These are phyloP conservation scores for Podospora conica DNA, from an alignment of 495 filamentous ascomycete genomes.

Conservation along the genomic window DNA sequence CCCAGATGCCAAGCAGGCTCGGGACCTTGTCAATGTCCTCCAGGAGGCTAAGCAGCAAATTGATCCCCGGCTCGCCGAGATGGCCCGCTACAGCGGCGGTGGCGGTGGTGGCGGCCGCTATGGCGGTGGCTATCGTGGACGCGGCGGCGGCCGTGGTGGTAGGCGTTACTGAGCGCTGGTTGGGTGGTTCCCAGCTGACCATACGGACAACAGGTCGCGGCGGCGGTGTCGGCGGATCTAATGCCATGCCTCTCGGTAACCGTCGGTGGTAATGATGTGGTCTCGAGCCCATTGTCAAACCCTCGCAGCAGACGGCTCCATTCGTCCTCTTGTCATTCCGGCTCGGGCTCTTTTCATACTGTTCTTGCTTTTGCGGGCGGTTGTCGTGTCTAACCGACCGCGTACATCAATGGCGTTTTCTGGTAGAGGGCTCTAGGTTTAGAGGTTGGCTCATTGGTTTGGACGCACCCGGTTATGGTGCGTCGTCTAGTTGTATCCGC, in stretches of 20 bases:
- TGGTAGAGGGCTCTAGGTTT: constrained; percentile 19
- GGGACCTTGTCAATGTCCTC: constrained; percentile 88
- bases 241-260: constrained; percentile 41
- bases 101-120: constrained; percentile 69
- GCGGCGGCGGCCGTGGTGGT: constrained; percentile 32
- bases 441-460: constrained; percentile 24
- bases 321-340: background rate
- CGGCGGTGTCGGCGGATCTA: constrained; percentile 35
- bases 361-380: constrained; percentile 5
- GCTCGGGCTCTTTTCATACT: background rate
- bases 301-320: background rate
- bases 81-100: constrained; percentile 87
- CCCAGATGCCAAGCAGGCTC: constrained; percentile 89
- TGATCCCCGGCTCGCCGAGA: constrained; percentile 90
- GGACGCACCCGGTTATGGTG: constrained; percentile 7
- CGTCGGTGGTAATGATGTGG: constrained; percentile 39
- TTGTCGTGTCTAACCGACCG: constrained; percentile 4
- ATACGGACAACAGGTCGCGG: constrained; percentile 18
- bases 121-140: constrained; percentile 50
- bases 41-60: constrained; percentile 98
- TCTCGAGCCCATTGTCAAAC: background rate
- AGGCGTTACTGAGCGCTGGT: constrained; percentile 2
- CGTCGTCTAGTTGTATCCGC: constrained; percentile 2
- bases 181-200: constrained; percentile 11
- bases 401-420: constrained; percentile 19